Percentiles rank a stretch among this genome's conserved stretches.
Evolutionary conservation across 1,139 yeast genomes (phyloP).

Genomic region (Debaryomycetaceae sp.): DNA sequence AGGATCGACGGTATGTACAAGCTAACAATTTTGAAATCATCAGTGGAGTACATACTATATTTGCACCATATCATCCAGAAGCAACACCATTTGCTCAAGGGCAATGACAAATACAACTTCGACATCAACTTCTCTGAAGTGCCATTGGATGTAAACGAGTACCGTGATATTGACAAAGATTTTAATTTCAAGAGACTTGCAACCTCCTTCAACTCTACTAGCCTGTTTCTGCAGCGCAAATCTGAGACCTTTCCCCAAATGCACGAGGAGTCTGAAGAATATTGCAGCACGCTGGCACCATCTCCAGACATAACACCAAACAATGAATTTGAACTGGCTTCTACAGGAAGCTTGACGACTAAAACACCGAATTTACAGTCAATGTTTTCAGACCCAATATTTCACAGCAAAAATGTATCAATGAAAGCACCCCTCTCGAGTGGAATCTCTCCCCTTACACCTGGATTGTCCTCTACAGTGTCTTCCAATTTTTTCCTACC

Average conservation of each 20-base stretch:
- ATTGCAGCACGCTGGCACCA: conserved; percentile 25
- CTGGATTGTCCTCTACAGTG: neutral
- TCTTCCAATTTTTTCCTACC: conserved; percentile 29
- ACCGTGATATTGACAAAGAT: conserved; percentile 56
- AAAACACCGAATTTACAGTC: neutral
- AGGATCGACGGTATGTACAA: conserved; percentile 72
- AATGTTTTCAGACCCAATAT: neutral
- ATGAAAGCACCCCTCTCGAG: neutral
- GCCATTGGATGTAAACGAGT: conserved; percentile 55
- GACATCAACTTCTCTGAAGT: conserved; percentile 47
- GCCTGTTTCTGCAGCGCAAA: neutral
- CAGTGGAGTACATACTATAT: conserved; percentile 75
- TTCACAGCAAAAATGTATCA: neutral
- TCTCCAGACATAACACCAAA: conserved; percentile 47
- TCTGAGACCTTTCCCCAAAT: neutral
- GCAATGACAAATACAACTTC: conserved; percentile 26
- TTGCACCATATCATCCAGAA: conserved; percentile 56
- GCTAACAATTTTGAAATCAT: conserved; percentile 72
- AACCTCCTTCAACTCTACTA: conserved; percentile 1
- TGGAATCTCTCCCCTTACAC: conserved; percentile 1
- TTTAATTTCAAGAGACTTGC: conserved; percentile 18
- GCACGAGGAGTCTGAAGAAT: neutral
- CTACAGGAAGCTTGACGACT: neutral
- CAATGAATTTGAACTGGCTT: conserved; percentile 31
- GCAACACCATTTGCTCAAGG: conserved; percentile 36